Base-by-base conservation (phyloP, 306 rosid genomes). In the Corylus avellana region DNA sequence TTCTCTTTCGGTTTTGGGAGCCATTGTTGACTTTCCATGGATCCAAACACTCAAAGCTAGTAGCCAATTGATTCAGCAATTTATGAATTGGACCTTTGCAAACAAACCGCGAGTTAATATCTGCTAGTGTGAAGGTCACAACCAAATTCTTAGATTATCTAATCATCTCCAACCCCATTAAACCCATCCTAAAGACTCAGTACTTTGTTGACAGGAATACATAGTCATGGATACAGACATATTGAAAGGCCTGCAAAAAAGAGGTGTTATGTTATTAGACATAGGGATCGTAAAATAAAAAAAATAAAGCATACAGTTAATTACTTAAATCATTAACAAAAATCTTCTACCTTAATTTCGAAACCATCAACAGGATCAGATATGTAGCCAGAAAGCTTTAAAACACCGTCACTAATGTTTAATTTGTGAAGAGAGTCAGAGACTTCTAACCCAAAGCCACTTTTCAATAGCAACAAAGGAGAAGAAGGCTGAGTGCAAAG, bases 21-120 rank as follows among this genome's bases (percentile, higher is more conserved):
- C 75, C 80, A 22, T 61, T 77, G 61, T 78, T 85, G 32, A 79
- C 75, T 79, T 80, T 81, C 76, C 75, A 75, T 35, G 84, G 83
- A 72, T 85, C 84, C 79, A 59, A 86, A 78, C 84, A 80, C 77
- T 83, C 90, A 88, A 84, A 89, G 47, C 83, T 83, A 79, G 81
- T 63, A 27, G 97, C 97, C 88, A 95, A 73, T 82, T 90, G 93
- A 91, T 80, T 89, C 72, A 95, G 86, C 85, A 91, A 87, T 85
- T 93, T 95, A 80, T 95, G 98, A 81, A 95, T 88, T 75, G 95
- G 96, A 79, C 99, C 93, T 75, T 91, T 93, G 92, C 89, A 88
- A 76, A 93, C 78, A 56, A 93, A 95, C 80, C 88, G 88, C 12
- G 93, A 91, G 86, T 95, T 93, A 53, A 95, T 83, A 91, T 93